Base-by-base conservation (phyloP, 208 protist genomes). In the Trypanosoma caninum region DNA sequence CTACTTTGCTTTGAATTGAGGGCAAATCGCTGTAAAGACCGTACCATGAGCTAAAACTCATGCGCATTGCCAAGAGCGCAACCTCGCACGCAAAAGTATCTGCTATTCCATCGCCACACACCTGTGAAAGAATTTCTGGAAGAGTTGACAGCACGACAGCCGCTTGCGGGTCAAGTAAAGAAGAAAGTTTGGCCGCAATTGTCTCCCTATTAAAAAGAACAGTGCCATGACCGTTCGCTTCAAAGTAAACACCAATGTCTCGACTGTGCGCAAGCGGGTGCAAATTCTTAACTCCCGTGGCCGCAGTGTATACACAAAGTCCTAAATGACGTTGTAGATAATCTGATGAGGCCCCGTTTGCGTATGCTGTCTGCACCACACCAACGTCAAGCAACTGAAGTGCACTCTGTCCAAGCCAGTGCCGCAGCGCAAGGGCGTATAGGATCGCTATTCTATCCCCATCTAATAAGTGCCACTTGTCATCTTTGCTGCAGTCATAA, bases 181-280 rank as follows among this genome's bases (percentile, higher is more conserved):
- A 5, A 20, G 41, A 33, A 16, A 61, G 38, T 33, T 69, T 59
- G n/a, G 33, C 27, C 9, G 25, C 22, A 22, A 61, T 59, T 7
- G 27, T 34, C 3, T 71, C 45, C 35, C 52, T 20, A 22, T 79
- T 80, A 59, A 98, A 92, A 1, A 97, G 34, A 9, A 97, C 82
- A 5, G 95, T 98, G 13, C 97, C 97, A 63, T 98, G 97, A 3
- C 97, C 97, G 63, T 98, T 98, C 4, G 95, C 92, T 64, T 98
- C 97, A 66, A 98, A 98, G 72, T 98, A 98, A 7, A 98, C 77
- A 4, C 95, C 97, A 53, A 98, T 81, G 59, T 97, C 95, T 22
- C 76, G 75, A 0, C 76, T 48, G 46, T 87, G 69, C 9, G 96
- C 94, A 27, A 94, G 65, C 27, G 91, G 91, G 56, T 98, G 97